Evolutionary conservation across 2,329 filamentous ascomycete species (phyloP), one percentile per base, ranked within the genome.

Genomic region (Aspergillus puulaauensis): DNA sequence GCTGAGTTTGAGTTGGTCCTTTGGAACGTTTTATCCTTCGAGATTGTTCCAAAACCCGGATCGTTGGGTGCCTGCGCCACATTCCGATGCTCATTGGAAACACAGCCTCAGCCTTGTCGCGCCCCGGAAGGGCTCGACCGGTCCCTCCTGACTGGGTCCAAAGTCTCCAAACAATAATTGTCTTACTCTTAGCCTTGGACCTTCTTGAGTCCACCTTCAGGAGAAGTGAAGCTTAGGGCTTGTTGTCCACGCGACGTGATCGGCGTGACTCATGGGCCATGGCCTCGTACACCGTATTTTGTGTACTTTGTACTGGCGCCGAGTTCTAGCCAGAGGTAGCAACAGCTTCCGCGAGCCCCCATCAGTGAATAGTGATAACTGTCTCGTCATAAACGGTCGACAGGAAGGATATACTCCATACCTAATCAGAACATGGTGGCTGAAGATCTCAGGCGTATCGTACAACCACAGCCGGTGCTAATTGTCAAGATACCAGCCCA

Each of bases 91-190:
- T 4, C 17, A 12, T 15, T n/a, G 17, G 17, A 27, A 33, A 40
- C 52, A 43, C 44, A 17, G 52, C 52, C 33, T 54, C 43, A 48
- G 52, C 43, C 52, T 54, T 54, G 52, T 47, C 52, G 47, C 44
- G 52, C 33, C 52, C 35, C 15, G 12, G 35, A 35, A 14, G 12
- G 52, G 44, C 44, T 54, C 35, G 31, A 31, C 35, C 43, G 23
- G 15, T 31, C 33, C 33, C 52, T 41, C 23, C 23, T 51, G 23
- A 50, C 35, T 50, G 33, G 21, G 17, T n/a, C 46, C 33, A 19
- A 17, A 49, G 33, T 15, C 12, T n/a, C 46, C 33, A 19, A 17
- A 49, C 19, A 31, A 49, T 15, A 15, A 37, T n/a, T 40, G 24
- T 31, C 27, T 31, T 31, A 31, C 27, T 31, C n/a, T 11, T 33